These are phyloP conservation scores for Thelephora ganbajun DNA, from an alignment of 768 basidiomycete species.

Conservation along the genomic window DNA sequence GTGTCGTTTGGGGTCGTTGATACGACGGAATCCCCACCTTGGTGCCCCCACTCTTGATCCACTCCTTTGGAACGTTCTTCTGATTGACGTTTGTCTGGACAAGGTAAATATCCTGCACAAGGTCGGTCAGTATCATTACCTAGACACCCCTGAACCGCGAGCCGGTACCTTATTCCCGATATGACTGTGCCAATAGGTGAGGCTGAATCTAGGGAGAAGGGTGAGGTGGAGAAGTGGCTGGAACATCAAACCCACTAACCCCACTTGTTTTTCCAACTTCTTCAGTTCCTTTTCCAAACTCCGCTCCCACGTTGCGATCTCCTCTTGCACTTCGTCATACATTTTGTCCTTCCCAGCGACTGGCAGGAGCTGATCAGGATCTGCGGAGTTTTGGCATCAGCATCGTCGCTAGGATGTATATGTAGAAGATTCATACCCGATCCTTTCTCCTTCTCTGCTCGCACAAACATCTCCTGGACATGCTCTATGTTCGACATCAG, in stretches of 20 bases:
- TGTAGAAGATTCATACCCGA: not conserved
- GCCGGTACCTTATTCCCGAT: not conserved
- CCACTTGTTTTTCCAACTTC: conserved; percentile 50
- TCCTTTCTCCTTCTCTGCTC: conserved; percentile 44
- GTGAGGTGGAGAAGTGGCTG: conserved; percentile 9
- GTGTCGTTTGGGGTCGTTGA: not conserved
- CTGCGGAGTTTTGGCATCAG: conserved; percentile 18
- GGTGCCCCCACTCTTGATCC: conserved; percentile 69
- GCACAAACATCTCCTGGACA: conserved; percentile 57
- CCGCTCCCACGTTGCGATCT: conserved; percentile 58
- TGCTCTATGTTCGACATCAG: conserved; percentile 56
- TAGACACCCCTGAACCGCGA: not conserved
- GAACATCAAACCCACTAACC: conserved; percentile 26
- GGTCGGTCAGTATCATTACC: not conserved
- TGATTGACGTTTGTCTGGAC: conserved; percentile 53
- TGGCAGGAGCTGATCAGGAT: conserved; percentile 61
- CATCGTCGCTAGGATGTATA: not conserved
- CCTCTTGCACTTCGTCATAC: conserved; percentile 65
- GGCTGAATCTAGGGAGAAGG: conserved; percentile 28
- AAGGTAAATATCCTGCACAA: conserved; percentile 72
- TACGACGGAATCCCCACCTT: conserved; percentile 37
- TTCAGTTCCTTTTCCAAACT: conserved; percentile 56
- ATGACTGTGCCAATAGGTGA: conserved; percentile 58
- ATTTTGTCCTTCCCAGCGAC: conserved; percentile 72
- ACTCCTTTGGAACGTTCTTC: conserved; percentile 63